phyloP scores from a whole-genome alignment of 2,329 filamentous ascomycete genomes.

The Fusarium nygamai region DNA sequence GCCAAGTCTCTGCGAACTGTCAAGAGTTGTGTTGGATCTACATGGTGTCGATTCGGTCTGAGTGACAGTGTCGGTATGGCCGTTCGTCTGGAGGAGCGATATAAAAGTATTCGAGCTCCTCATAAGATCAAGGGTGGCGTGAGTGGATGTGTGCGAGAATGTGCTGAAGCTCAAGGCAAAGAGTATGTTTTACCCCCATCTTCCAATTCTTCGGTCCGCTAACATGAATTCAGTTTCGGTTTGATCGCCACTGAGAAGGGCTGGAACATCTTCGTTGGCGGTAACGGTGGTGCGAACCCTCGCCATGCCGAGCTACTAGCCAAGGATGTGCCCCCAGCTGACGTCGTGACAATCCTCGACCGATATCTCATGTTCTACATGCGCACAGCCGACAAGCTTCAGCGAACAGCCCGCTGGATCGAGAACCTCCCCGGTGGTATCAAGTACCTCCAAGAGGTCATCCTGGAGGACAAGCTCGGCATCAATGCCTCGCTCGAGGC shows the following conservation, averaged over 20 bases:
- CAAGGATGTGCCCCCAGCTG: slow-evolving; percentile 84
- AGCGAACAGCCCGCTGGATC: slow-evolving; percentile 89
- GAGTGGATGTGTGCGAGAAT: slow-evolving; percentile 91
- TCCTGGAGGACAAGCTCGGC: slow-evolving; percentile 86
- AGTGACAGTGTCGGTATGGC: slow-evolving; percentile 93
- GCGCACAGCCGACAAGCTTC: slow-evolving; percentile 88
- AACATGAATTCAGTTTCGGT: slow-evolving; percentile 69
- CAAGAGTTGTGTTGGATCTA: slow-evolving; percentile 91
- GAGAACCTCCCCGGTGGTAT: slow-evolving; percentile 86
- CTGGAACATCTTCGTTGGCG: slow-evolving; percentile 91
- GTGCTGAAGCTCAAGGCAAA: slow-evolving; percentile 91
- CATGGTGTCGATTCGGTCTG: slow-evolving; percentile 90
- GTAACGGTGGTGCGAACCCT: slow-evolving; percentile 89
- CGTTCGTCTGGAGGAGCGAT: slow-evolving; percentile 85
- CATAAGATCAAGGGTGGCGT: slow-evolving; percentile 95
- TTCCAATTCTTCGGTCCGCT: background rate
- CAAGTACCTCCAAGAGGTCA: slow-evolving; percentile 81
- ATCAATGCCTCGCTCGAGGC: slow-evolving; percentile 85
- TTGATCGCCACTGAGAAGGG: slow-evolving; percentile 93
- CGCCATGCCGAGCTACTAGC: slow-evolving; percentile 84
- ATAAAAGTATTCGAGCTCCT: slow-evolving; percentile 88
- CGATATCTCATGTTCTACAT: slow-evolving; percentile 95
- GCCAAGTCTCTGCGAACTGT: slow-evolving; percentile 89
- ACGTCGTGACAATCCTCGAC: slow-evolving; percentile 85
- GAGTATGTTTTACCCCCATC: slow-evolving; percentile 66